phyloP scores from a whole-genome alignment of 2,329 filamentous ascomycete genomes.

The Neobulgaria alba region DNA sequence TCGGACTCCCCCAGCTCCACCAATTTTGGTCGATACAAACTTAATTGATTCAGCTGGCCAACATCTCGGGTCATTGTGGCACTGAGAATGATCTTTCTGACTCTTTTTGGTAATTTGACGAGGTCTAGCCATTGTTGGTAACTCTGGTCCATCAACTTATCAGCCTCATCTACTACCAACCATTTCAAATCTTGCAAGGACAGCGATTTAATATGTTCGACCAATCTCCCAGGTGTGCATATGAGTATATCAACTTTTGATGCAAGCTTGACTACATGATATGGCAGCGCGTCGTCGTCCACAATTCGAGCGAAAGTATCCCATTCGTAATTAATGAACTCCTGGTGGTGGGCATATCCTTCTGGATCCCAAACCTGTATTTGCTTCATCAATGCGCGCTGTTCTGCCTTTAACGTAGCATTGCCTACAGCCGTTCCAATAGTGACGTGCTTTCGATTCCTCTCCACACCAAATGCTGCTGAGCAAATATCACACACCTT shows the following conservation, averaged over 20 bases:
- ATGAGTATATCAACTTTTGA: constrained; percentile 83
- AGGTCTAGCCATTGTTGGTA: constrained; percentile 84
- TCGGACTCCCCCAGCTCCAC: constrained; percentile 57
- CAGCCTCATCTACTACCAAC: constrained; percentile 90
- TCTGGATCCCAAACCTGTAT: constrained; percentile 62
- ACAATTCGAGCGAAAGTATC: constrained; percentile 22
- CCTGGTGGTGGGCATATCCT: constrained; percentile 39
- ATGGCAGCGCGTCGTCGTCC: constrained; percentile 41
- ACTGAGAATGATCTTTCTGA: constrained; percentile 79
- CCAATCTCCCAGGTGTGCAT: constrained; percentile 82
- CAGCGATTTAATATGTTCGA: constrained; percentile 84
- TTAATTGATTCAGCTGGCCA: constrained; percentile 66
- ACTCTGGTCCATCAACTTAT: constrained; percentile 82
- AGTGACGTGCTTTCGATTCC: constrained; percentile 55
- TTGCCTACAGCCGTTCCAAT: constrained; percentile 79
- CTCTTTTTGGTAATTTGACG: constrained; percentile 43
- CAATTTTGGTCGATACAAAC: constrained; percentile 63
- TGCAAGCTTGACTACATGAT: constrained; percentile 55
- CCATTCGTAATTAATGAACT: constrained; percentile 36
- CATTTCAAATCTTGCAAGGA: constrained; percentile 69
- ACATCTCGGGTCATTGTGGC: constrained; percentile 88
- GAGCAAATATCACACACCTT: constrained; percentile 69
- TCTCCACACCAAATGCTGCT: constrained; percentile 45
- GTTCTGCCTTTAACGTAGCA: constrained; percentile 61
- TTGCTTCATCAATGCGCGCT: constrained; percentile 50